Percentiles rank a stretch among this genome's conserved stretches.
Evolutionary conservation across 768 basidiomycete species (phyloP).

Genomic region (Mycena pura): DNA sequence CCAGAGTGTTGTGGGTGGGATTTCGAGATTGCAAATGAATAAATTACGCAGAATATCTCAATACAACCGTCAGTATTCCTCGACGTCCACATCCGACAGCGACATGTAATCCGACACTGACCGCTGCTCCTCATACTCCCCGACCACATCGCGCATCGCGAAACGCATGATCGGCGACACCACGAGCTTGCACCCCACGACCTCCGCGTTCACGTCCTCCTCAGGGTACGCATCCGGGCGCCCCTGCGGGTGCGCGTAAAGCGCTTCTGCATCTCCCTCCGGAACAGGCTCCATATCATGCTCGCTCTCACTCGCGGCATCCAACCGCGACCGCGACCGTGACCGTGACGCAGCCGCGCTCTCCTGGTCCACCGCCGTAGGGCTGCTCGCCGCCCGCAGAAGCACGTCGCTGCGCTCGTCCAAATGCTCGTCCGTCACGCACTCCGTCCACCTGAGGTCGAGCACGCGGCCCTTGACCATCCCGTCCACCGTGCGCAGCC

Average conservation of each 20-base stretch:
- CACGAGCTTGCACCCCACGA: slow-evolving; percentile 77
- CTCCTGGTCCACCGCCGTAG: slow-evolving; percentile 47
- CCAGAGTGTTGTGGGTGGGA: too few species aligned
- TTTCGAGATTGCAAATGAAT: neutral
- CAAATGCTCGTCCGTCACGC: slow-evolving; percentile 61
- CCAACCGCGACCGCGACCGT: neutral
- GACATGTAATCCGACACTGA: slow-evolving; percentile 83
- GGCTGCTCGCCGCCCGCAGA: slow-evolving; percentile 41
- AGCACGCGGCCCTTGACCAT: slow-evolving; percentile 82
- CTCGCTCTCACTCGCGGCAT: too few species aligned
- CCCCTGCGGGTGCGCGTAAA: too few species aligned
- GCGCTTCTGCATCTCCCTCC: too few species aligned
- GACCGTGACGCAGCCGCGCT: slow-evolving; percentile 27
- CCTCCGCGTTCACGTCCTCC: slow-evolving; percentile 59
- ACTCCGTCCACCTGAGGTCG: slow-evolving; percentile 79
- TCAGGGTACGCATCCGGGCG: too few species aligned
- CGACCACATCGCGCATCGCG: slow-evolving; percentile 85
- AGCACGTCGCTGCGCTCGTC: slow-evolving; percentile 38
- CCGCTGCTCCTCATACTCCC: slow-evolving; percentile 80
- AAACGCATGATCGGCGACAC: slow-evolving; percentile 85
- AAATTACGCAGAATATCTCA: neutral
- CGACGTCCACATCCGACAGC: slow-evolving; percentile 60
- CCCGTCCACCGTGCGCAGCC: slow-evolving; percentile 82
- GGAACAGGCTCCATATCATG: slow-evolving; percentile 44
- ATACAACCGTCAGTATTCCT: slow-evolving; percentile 5